phyloP scores from a whole-genome alignment of 352 stramenopile genomes.

The Phytophthora macrochlamydospora region DNA sequence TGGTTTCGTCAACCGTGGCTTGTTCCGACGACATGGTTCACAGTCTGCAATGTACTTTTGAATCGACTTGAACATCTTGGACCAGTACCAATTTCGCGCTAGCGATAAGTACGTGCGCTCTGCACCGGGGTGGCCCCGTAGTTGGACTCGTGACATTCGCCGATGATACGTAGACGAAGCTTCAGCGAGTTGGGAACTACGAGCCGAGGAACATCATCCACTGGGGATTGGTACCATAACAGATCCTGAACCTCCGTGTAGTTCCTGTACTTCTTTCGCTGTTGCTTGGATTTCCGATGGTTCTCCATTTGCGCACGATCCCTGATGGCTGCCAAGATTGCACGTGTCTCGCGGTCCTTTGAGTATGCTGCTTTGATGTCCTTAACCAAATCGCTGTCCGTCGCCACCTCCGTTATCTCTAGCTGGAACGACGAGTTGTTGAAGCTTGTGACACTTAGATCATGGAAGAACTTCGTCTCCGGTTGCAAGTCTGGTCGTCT shows the following conservation, averaged over 20 bases:
- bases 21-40: neutral
- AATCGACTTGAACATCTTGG: slow-evolving; percentile 4
- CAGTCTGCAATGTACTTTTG: slow-evolving; percentile 2
- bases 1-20: slow-evolving; percentile 1
- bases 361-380: no score
- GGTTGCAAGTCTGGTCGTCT: neutral
- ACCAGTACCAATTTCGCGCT: neutral
- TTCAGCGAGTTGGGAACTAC: neutral
- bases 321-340: no score
- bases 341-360: no score
- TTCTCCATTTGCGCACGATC: no score
- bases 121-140: neutral
- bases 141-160: neutral
- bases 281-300: no score
- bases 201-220: neutral
- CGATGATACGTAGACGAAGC: neutral
- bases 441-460: no score
- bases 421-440: no score
- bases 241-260: neutral
- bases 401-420: no score
- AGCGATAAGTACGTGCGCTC: slow-evolving; percentile 4
- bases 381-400: no score
- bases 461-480: neutral
- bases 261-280: no score
- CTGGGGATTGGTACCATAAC: neutral